Evolutionary conservation across 208 protist genomes (phyloP).

Genomic region (Giardia duodenalis): DNA sequence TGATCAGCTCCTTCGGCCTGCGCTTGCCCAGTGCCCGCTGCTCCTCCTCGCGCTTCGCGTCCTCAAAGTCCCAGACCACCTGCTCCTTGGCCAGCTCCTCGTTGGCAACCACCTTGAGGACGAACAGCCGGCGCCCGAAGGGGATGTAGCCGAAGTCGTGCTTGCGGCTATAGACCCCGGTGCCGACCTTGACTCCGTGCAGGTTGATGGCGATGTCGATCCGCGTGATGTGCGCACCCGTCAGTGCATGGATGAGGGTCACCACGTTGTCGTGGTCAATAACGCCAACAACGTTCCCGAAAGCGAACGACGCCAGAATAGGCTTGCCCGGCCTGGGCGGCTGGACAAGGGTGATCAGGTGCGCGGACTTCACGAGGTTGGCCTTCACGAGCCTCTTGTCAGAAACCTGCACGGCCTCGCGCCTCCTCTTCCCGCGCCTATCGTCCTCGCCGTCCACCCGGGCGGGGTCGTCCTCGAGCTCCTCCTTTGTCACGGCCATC

Average conservation of each 20-base stretch:
- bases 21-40: not conserved
- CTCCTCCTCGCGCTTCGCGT: not conserved
- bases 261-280: not conserved
- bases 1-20: not conserved
- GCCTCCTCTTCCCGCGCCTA: not conserved
- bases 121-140: not conserved
- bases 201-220: not conserved
- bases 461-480: not conserved
- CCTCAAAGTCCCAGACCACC: not conserved
- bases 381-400: constrained; percentile 5
- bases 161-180: not conserved
- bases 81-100: not conserved
- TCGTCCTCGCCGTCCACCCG: not conserved
- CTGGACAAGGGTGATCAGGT: not conserved
- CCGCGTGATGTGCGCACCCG: constrained; percentile 11
- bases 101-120: not conserved
- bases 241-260: not conserved
- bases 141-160: constrained; percentile 12
- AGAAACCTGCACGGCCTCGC: not conserved
- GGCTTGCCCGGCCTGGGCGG: constrained; percentile 12
- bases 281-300: constrained; percentile 25
- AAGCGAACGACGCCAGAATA: not conserved
- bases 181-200: not conserved
- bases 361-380: not conserved
- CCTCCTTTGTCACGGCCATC: not conserved